Evolutionary conservation across 495 filamentous ascomycete genomes (phyloP).

Genomic region (Xylaria bambusicola): DNA sequence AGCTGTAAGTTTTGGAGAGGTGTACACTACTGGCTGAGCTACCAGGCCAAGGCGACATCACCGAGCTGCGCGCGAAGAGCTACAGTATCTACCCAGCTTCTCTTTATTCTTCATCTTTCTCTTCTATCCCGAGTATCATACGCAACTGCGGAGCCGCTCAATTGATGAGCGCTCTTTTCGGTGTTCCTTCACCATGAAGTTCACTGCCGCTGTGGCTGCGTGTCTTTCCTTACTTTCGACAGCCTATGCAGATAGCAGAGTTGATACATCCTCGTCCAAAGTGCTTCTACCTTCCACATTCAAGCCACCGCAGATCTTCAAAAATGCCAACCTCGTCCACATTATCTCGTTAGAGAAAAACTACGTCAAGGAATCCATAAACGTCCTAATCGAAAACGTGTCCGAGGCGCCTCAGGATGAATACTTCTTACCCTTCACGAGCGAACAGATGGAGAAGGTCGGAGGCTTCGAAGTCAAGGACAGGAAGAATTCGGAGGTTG

Average conservation of each 20-base stretch:
- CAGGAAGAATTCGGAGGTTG: constrained; percentile 72
- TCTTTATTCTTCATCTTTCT: neutral
- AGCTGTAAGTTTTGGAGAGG: constrained; percentile 37
- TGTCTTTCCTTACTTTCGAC: constrained; percentile 50
- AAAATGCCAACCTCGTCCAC: constrained; percentile 87
- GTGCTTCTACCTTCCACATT: constrained; percentile 65
- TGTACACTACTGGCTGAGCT: constrained; percentile 24
- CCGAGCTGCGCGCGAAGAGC: constrained; percentile 7
- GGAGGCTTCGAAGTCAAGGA: constrained; percentile 89
- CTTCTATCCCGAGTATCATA: constrained; percentile 7
- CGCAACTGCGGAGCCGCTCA: constrained; percentile 27
- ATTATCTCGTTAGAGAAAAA: constrained; percentile 90
- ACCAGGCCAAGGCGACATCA: constrained; percentile 15
- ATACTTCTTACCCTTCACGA: constrained; percentile 85
- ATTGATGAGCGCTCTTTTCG: constrained; percentile 43
- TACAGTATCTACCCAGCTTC: constrained; percentile 3
- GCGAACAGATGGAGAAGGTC: constrained; percentile 68
- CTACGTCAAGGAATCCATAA: constrained; percentile 85
- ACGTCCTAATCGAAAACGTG: constrained; percentile 90
- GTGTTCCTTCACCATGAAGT: constrained; percentile 53
- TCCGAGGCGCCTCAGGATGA: constrained; percentile 71
- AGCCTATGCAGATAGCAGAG: constrained; percentile 38
- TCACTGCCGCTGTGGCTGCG: constrained; percentile 50
- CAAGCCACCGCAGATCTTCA: constrained; percentile 85
- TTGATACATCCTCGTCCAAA: constrained; percentile 40